These are phyloP conservation scores for Stagonosporopsis rhizophila DNA, from an alignment of 2,329 filamentous ascomycete genomes.

Conservation along the genomic window DNA sequence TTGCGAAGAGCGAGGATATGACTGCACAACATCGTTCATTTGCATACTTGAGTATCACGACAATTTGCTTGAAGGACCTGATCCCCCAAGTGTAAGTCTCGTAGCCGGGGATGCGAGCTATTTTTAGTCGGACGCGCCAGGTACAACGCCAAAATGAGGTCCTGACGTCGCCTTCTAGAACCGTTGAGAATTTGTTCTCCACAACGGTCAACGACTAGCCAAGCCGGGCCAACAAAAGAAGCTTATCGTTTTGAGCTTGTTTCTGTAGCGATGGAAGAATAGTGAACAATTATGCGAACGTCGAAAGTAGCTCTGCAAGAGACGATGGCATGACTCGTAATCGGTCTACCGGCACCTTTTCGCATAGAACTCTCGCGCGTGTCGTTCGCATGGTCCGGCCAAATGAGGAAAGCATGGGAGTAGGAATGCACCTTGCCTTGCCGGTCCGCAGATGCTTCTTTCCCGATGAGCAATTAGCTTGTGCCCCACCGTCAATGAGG, in stretches of 20 bases:
- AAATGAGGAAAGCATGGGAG: slow-evolving; percentile 19
- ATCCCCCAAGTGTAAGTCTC: slow-evolving; percentile 6
- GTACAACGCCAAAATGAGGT: slow-evolving; percentile 13
- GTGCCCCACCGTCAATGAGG: slow-evolving; percentile 25
- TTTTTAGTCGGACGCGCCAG: slow-evolving; percentile 25
- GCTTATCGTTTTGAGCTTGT: slow-evolving; percentile 20
- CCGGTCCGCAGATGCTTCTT: slow-evolving; percentile 24
- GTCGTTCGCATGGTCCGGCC: slow-evolving; percentile 16
- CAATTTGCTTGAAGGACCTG: slow-evolving; percentile 17
- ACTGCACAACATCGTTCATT: slow-evolving; percentile 2
- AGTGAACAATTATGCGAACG: neutral
- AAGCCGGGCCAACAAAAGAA: slow-evolving; percentile 16
- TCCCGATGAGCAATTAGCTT: slow-evolving; percentile 22
- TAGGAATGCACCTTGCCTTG: slow-evolving; percentile 14
- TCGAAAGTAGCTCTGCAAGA: neutral
- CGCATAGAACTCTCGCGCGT: neutral
- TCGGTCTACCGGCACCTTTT: neutral
- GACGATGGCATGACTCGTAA: neutral
- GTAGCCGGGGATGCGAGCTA: slow-evolving; percentile 17
- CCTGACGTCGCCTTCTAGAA: slow-evolving; percentile 28
- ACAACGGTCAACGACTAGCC: slow-evolving; percentile 24
- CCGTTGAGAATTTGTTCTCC: slow-evolving; percentile 30
- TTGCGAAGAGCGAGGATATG: neutral
- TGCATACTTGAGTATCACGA: neutral
- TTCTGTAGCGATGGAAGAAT: neutral